These are phyloP conservation scores for Vickermania ingenoplastis DNA, from an alignment of 208 protist species.

Conservation along the genomic window DNA sequence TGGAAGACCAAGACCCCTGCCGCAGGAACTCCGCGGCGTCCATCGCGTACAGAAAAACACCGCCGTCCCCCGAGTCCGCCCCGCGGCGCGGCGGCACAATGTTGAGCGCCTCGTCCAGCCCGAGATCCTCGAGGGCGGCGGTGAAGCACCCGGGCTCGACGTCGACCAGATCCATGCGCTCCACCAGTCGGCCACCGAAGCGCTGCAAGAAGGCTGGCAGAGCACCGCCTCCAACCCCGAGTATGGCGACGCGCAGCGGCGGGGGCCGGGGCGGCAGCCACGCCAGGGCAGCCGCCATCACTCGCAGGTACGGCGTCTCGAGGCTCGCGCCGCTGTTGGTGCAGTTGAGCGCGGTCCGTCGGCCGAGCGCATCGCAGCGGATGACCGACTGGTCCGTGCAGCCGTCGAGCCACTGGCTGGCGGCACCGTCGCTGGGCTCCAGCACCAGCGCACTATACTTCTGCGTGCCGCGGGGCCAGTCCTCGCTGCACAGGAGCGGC, in stretches of 20 bases:
- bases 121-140: constrained; percentile 66
- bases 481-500: neutral
- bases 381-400: constrained; percentile 75
- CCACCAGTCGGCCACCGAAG: constrained; percentile 42
- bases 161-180: constrained; percentile 66
- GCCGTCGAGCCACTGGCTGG: constrained; percentile 27
- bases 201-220: constrained; percentile 67
- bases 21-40: constrained; percentile 12
- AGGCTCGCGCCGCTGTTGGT: constrained; percentile 50
- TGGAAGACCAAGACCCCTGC: neutral
- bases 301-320: constrained; percentile 66
- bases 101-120: constrained; percentile 40
- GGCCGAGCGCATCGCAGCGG: constrained; percentile 49
- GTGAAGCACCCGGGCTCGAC: constrained; percentile 61
- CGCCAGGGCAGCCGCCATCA: constrained; percentile 61
- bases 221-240: constrained; percentile 73
- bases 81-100: constrained; percentile 1
- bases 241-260: constrained; percentile 48
- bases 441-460: constrained; percentile 70
- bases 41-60: constrained; percentile 26
- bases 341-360: constrained; percentile 38
- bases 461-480: constrained; percentile 46
- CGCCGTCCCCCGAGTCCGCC: constrained; percentile 10
- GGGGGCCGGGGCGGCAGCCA: constrained; percentile 35
- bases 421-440: constrained; percentile 18